phyloP scores from a whole-genome alignment of 1,284 basidiomycete species.

The Leccinum discolor region DNA sequence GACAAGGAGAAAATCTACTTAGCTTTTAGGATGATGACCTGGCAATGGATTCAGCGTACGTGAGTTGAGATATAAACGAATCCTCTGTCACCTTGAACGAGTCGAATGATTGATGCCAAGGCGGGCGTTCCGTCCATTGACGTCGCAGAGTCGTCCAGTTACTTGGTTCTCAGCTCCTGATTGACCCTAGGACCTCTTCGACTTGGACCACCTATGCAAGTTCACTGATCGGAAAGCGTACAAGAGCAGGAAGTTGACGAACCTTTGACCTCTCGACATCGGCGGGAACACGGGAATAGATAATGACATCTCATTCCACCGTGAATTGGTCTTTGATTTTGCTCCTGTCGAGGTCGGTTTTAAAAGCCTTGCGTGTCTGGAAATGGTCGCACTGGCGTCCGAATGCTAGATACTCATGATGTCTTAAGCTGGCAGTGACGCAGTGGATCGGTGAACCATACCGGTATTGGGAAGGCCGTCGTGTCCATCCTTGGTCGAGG shows the following conservation, averaged over 20 bases:
- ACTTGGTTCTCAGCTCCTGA: conserved; percentile 8
- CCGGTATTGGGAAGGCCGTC: conserved; percentile 9
- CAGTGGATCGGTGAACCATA: conserved; percentile 1
- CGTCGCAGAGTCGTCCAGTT: conserved; percentile 8
- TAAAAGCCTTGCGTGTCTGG: conserved; percentile 41
- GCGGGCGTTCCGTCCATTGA: conserved; percentile 25
- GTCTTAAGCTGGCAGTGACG: not conserved
- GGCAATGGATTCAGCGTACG: too few relatives aligned
- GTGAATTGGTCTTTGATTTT: conserved; percentile 37
- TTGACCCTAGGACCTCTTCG: conserved; percentile 6
- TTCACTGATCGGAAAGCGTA: not conserved
- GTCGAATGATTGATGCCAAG: conserved; percentile 20
- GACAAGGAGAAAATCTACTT: too few relatives aligned
- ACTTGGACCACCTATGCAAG: conserved; percentile 23
- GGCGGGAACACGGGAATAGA: conserved; percentile 43
- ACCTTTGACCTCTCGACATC: conserved; percentile 32
- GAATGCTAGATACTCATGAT: conserved; percentile 35
- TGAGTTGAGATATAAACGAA: too few relatives aligned
- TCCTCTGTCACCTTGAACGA: conserved; percentile 15
- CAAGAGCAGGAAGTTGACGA: not conserved
- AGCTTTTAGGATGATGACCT: too few relatives aligned
- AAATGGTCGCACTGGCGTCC: conserved; percentile 36
- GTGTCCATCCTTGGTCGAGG: conserved; percentile 24
- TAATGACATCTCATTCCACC: conserved; percentile 29
- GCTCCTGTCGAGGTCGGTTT: conserved; percentile 42